Percentiles rank a stretch among this genome's conserved stretches.
phyloP scores from a whole-genome alignment of 306 rosid genomes.

The Lathyrus aphaca region DNA sequence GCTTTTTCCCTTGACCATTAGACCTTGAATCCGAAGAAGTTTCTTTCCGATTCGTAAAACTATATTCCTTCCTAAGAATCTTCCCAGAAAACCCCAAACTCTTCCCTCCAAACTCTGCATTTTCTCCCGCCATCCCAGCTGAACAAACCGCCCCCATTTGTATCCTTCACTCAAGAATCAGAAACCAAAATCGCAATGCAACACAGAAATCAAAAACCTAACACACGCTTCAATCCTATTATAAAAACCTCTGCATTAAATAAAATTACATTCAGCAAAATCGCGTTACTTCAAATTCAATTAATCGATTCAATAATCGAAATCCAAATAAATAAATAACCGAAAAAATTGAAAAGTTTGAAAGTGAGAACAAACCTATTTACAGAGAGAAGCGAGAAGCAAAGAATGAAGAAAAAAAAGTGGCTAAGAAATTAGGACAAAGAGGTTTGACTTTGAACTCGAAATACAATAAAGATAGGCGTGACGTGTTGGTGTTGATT shows the following conservation, averaged over 20 bases:
- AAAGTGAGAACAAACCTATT: conserved; percentile 31
- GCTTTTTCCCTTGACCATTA: conserved; percentile 39
- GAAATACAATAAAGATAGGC: conserved; percentile 14
- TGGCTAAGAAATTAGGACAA: conserved; percentile 40
- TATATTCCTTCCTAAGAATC: conserved; percentile 46
- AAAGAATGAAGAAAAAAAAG: neutral
- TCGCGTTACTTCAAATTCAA: neutral
- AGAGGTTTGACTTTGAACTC: conserved; percentile 19
- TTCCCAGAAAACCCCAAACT: conserved; percentile 54
- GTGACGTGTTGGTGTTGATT: neutral
- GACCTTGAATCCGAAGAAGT: conserved; percentile 40
- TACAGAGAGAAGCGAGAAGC: conserved; percentile 21
- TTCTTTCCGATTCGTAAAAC: conserved; percentile 39
- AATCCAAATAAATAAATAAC: neutral
- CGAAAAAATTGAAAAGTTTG: neutral
- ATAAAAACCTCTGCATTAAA: conserved; percentile 6
- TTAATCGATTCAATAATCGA: neutral
- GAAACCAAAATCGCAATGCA: conserved; percentile 2
- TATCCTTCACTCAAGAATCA: neutral
- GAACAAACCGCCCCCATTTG: conserved; percentile 86
- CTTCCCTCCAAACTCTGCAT: conserved; percentile 41
- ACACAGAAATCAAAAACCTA: neutral
- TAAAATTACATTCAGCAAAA: neutral
- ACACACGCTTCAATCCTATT: neutral
- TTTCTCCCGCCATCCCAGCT: conserved; percentile 52